These are phyloP conservation scores for Diaporthe aspalathi DNA, from an alignment of 2,329 filamentous ascomycete genomes.

Conservation along the genomic window DNA sequence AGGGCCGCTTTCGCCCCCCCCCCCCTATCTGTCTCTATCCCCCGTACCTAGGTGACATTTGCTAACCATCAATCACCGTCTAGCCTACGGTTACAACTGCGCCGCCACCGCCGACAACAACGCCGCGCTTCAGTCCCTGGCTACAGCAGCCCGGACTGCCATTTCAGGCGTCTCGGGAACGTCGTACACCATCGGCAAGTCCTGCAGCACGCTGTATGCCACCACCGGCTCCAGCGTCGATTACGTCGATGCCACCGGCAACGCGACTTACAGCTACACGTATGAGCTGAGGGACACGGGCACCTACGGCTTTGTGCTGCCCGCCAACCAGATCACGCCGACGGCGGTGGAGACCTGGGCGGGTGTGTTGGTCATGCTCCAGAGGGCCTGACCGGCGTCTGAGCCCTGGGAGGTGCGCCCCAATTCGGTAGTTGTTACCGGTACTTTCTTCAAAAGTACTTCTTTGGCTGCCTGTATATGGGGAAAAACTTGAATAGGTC, in stretches of 20 bases:
- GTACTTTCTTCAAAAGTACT: too few relatives aligned
- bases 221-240: conserved; percentile 49
- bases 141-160: conserved; percentile 28
- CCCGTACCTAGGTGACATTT: too few relatives aligned
- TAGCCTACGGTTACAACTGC: conserved; percentile 10
- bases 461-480: too few relatives aligned
- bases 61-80: not conserved
- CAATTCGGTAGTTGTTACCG: too few relatives aligned
- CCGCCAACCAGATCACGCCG: conserved; percentile 51
- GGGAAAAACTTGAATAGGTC: not conserved
- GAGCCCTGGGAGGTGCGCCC: too few relatives aligned
- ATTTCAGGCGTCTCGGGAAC: conserved; percentile 51
- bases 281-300: conserved; percentile 51
- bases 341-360: conserved; percentile 52
- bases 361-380: conserved; percentile 37
- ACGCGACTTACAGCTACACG: conserved; percentile 53
- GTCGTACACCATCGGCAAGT: conserved; percentile 51
- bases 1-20: not conserved
- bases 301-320: conserved; percentile 52
- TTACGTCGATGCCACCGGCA: conserved; percentile 44
- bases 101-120: not conserved
- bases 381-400: not conserved
- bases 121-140: not conserved
- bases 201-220: conserved; percentile 52
- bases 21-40: too few relatives aligned